Percentiles rank a stretch among this genome's conserved stretches.
Evolutionary conservation across 345 rosid genomes (phyloP).

Genomic region (Heritiera fomes): DNA sequence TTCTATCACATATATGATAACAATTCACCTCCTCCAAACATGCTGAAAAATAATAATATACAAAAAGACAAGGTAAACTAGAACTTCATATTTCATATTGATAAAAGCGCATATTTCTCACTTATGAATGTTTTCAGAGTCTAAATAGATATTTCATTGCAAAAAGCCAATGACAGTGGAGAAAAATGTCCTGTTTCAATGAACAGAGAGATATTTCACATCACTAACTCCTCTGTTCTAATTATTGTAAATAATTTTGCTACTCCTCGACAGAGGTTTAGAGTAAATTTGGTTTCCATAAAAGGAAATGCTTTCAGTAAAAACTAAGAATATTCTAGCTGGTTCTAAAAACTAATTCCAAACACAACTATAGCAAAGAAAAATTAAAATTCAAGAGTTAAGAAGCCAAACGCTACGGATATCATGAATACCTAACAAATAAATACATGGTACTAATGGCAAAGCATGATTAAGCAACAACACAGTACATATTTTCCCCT

Average conservation of each 20-base stretch:
- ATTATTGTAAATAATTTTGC: background rate
- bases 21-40: background rate
- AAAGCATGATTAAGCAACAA: slow-evolving; percentile 10
- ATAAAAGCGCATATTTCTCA: background rate
- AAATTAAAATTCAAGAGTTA: background rate
- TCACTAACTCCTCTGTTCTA: background rate
- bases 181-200: background rate
- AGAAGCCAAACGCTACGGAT: background rate
- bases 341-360: background rate
- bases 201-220: background rate
- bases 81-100: background rate
- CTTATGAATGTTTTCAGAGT: background rate
- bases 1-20: background rate
- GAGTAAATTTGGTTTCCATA: background rate
- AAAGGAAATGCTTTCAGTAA: background rate
- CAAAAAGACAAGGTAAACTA: background rate
- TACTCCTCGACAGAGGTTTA: background rate
- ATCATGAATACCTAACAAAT: background rate
- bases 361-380: background rate
- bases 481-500: background rate
- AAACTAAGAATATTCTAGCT: background rate
- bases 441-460: background rate
- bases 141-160: background rate
- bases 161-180: background rate
- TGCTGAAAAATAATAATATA: background rate